A percentile compares a stretch with the other conserved stretches of the same genome.
phyloP scores from a whole-genome alignment of 148 eudicot genomes.

The Cornus kousa region DNA sequence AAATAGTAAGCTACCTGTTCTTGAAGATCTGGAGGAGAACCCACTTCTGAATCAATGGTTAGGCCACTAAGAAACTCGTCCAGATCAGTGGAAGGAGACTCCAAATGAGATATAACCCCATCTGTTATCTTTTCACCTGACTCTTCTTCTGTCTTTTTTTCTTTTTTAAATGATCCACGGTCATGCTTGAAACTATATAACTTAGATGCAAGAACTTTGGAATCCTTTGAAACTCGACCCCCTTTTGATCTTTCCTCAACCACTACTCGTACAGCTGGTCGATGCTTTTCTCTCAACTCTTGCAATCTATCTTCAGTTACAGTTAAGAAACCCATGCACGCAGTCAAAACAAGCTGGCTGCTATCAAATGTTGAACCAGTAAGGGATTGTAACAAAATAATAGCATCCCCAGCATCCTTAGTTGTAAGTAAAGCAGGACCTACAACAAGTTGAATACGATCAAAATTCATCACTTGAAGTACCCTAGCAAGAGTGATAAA shows the following conservation, averaged over 20 bases:
- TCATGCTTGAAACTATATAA: conserved; percentile 82
- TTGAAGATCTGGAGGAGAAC: conserved; percentile 64
- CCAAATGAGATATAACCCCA: conserved; percentile 20
- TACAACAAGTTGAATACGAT: conserved; percentile 26
- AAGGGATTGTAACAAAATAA: conserved; percentile 73
- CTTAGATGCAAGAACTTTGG: conserved; percentile 79
- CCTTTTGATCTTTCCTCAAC: conserved; percentile 69
- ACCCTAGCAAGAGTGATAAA: not conserved
- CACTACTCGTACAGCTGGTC: conserved; percentile 59
- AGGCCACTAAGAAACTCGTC: conserved; percentile 52
- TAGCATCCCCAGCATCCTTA: conserved; percentile 89
- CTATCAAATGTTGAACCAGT: conserved; percentile 94
- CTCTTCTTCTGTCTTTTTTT: conserved; percentile 30
- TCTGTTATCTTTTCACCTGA: conserved; percentile 25
- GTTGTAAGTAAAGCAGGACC: conserved; percentile 88
- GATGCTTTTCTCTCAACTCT: conserved; percentile 68
- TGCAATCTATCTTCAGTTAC: conserved; percentile 69
- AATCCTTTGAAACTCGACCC: conserved; percentile 46
- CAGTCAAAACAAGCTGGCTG: conserved; percentile 94
- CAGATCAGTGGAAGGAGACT: conserved; percentile 38
- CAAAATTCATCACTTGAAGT: conserved; percentile 1
- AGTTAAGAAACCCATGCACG: conserved; percentile 80
- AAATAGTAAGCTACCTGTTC: conserved; percentile 62
- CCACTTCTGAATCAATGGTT: conserved; percentile 44
- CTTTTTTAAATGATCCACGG: conserved; percentile 45